Evolutionary conservation across 352 stramenopile genomes (phyloP).

Genomic region (Globisporangium emineosum): DNA sequence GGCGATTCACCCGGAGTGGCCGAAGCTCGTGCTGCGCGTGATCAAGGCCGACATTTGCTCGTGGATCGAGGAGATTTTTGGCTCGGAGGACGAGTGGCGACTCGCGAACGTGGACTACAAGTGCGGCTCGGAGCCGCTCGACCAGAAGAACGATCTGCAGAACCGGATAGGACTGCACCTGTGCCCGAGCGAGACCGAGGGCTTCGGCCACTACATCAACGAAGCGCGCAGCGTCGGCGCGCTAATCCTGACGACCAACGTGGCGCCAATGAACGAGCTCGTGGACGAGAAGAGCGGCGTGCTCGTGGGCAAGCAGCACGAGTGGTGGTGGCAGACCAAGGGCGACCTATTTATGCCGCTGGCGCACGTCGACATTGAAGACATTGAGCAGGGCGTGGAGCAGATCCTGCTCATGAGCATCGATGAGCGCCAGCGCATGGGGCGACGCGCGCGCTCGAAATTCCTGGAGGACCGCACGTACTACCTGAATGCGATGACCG

Average conservation of each 20-base stretch:
- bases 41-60: conserved; percentile 59
- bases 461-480: conserved; percentile 79
- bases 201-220: conserved; percentile 87
- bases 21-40: conserved; percentile 62
- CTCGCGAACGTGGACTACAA: conserved; percentile 78
- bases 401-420: conserved; percentile 67
- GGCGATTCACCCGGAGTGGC: conserved; percentile 72
- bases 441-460: conserved; percentile 55
- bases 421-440: conserved; percentile 73
- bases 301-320: conserved; percentile 47
- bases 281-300: conserved; percentile 70
- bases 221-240: conserved; percentile 71
- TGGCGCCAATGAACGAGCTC: conserved; percentile 84
- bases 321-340: conserved; percentile 82
- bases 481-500: conserved; percentile 79
- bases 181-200: conserved; percentile 74
- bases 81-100: conserved; percentile 38
- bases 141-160: conserved; percentile 61
- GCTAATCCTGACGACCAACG: conserved; percentile 74
- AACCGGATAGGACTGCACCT: conserved; percentile 77
- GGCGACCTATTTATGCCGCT: conserved; percentile 84
- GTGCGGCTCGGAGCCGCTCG: conserved; percentile 50
- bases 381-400: conserved; percentile 68
- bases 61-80: conserved; percentile 63
- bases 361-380: conserved; percentile 50